Evolutionary conservation across 768 basidiomycete genomes (phyloP).

Genomic region (Leccinum barrowsii): DNA sequence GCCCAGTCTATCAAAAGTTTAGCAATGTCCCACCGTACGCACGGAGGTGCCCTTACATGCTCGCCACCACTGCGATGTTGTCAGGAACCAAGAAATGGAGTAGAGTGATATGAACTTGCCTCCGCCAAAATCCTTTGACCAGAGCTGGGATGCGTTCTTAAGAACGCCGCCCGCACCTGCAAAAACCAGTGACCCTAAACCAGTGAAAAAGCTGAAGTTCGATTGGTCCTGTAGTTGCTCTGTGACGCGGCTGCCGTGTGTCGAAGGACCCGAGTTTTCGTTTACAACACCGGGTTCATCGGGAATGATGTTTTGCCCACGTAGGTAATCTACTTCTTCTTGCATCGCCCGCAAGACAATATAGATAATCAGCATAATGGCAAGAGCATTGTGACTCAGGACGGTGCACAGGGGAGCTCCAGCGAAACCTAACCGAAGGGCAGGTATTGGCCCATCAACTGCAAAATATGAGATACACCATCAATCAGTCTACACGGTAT

Average conservation of each 20-base stretch:
- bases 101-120: conserved; percentile 8
- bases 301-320: conserved; percentile 2
- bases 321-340: conserved; percentile 17
- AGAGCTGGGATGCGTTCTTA: conserved; percentile 27
- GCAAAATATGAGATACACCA: not conserved
- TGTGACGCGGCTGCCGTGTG: not conserved
- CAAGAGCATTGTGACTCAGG: conserved; percentile 24
- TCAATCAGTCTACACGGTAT: not conserved
- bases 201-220: conserved; percentile 10
- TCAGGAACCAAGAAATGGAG: conserved; percentile 1
- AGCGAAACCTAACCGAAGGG: conserved; percentile 24
- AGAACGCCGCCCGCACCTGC: conserved; percentile 19
- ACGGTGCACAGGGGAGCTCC: conserved; percentile 28
- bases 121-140: conserved; percentile 29
- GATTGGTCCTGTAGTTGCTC: not conserved
- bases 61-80: conserved; percentile 15
- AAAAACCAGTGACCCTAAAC: conserved; percentile 12
- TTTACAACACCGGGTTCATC: conserved; percentile 2
- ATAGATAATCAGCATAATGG: conserved; percentile 19
- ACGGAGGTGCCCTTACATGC: conserved; percentile 16
- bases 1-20: conserved; percentile 15
- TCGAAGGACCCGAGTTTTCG: not conserved
- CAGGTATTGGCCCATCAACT: conserved; percentile 27
- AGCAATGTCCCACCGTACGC: conserved; percentile 1
- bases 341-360: conserved; percentile 19